Evolutionary conservation across 108 stramenopile genomes (phyloP).

Genomic region (Skeletonema grethae): DNA sequence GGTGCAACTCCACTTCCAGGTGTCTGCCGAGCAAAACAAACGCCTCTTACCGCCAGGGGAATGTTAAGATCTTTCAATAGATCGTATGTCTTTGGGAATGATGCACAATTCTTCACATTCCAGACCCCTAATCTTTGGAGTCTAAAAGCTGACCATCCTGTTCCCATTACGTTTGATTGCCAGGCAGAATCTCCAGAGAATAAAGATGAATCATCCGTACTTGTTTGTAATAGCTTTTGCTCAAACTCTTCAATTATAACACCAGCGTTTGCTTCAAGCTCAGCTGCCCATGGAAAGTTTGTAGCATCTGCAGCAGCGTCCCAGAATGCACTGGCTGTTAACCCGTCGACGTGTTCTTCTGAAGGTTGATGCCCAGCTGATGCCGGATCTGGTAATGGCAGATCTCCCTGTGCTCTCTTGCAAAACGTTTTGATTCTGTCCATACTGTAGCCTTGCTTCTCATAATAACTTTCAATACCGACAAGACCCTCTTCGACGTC

Average conservation of each 20-base stretch:
- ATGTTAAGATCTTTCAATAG: slow-evolving; percentile 75
- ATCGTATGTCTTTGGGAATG: slow-evolving; percentile 86
- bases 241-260: slow-evolving; percentile 85
- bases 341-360: slow-evolving; percentile 87
- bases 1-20: slow-evolving; percentile 84
- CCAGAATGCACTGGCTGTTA: slow-evolving; percentile 92
- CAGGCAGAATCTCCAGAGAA: slow-evolving; percentile 78
- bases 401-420: slow-evolving; percentile 58
- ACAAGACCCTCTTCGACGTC: slow-evolving; percentile 80
- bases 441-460: slow-evolving; percentile 55
- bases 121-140: slow-evolving; percentile 91
- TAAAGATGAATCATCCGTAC: slow-evolving; percentile 20
- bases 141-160: slow-evolving; percentile 89
- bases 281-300: slow-evolving; percentile 83
- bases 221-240: slow-evolving; percentile 48
- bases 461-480: slow-evolving; percentile 70
- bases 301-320: slow-evolving; percentile 48
- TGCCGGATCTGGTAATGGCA: slow-evolving; percentile 54
- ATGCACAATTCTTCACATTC: slow-evolving; percentile 84
- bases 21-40: slow-evolving; percentile 92
- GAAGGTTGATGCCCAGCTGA: slow-evolving; percentile 76
- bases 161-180: slow-evolving; percentile 91
- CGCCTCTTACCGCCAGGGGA: slow-evolving; percentile 91
- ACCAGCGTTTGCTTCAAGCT: slow-evolving; percentile 72
- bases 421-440: slow-evolving; percentile 73